Conservation (phyloP, 1,284 basidiomycete species). For the Marasmius fiardii region DNA sequence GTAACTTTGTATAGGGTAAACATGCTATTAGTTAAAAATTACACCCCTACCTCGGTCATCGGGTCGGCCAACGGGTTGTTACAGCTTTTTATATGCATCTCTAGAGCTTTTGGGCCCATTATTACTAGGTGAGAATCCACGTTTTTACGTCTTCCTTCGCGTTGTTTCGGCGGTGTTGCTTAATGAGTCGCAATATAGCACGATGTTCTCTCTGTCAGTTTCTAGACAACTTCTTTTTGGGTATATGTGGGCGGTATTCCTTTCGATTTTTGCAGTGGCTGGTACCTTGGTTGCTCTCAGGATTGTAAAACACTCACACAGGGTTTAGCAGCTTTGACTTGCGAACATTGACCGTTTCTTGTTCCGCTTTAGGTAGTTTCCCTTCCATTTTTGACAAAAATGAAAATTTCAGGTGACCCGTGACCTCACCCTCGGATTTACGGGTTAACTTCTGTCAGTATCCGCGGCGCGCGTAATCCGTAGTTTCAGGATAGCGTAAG, state of each 20-base stretch:
- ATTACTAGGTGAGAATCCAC: constrained; percentile 1
- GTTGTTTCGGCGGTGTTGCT: neutral
- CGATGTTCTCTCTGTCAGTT: constrained; percentile 9
- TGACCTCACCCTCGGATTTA: neutral
- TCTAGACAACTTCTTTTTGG: constrained; percentile 5
- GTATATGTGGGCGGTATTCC: constrained; percentile 7
- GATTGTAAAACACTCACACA: neutral
- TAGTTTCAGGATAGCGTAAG: too few relatives aligned
- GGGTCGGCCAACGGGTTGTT: constrained; percentile 7
- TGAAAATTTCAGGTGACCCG: neutral
- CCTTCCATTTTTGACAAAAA: neutral
- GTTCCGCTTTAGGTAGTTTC: neutral
- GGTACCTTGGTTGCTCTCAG: neutral
- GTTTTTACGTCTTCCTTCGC: neutral
- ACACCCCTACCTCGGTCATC: constrained; percentile 1
- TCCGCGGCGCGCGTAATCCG: too few relatives aligned
- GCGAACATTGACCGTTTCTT: neutral
- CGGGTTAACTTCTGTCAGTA: neutral
- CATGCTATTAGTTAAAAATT: constrained; percentile 5
- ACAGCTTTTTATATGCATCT: constrained; percentile 7
- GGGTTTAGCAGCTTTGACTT: neutral
- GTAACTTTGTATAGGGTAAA: constrained; percentile 3
- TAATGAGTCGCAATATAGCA: neutral
- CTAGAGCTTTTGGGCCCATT: constrained; percentile 4
- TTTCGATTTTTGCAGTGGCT: neutral